Evolutionary conservation across 371 early-diverging fungal genomes (phyloP), one percentile per base, ranked within the genome.

Genomic region (Mucor ambiguus): DNA sequence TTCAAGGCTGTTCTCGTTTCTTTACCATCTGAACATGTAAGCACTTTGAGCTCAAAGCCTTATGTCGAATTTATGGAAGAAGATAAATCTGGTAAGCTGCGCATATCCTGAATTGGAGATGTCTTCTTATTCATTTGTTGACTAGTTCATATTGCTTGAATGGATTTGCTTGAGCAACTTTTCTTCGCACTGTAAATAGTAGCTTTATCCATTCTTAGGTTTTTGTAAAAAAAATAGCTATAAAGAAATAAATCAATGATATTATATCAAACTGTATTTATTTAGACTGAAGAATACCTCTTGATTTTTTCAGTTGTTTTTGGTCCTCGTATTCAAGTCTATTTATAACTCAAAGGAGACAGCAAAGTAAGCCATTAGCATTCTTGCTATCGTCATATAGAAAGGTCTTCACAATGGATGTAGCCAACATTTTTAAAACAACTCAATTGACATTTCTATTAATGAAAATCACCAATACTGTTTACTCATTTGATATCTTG

Each of bases 51-150:
- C 16, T 16, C 43, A 12, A 70, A 72, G 33, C 54, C 64, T 12
- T 76, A 73, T 58, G 64, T 72, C 32, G 73, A 72, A 3, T 76
- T 70, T 63, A 54, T 76, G 12, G 76, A 76, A 37, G 32, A 58
- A 29, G 76, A 76, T 33, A 55, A 68, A 48, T 46, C 70, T 60
- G 76, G 74, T 74, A 41, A 41, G 41, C 41, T 41, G 41, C 41
- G 14, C 41, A 38, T 41, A 41, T 5, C 3, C 5, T 18, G 1
- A 41, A 10, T 3, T 10, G 18, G 10, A 4, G 41, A 41, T 41
- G 41, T 35, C 37, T 35, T 35, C 37, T 35, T 41, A 38, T 16
- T 38, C 6, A 35, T 37, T 41, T 41, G 41, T 41, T 41, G 1
- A 41, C 18, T 5, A 41, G 41, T 41, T 41, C 41, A 41, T 5